Conservation (phyloP, 805 yeast species). For the Teunomyces lycoperdinae region DNA sequence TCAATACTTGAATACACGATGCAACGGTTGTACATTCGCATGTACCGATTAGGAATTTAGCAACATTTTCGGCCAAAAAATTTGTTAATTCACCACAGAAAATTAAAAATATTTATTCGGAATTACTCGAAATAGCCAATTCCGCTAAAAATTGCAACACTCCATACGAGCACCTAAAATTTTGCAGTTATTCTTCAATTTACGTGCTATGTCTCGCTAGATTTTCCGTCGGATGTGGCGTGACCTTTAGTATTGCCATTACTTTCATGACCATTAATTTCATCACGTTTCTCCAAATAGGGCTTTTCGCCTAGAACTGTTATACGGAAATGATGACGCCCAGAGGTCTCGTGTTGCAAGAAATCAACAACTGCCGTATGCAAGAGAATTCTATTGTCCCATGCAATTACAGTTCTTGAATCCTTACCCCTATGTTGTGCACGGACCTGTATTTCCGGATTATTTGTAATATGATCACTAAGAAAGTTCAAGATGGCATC, state of each 20-base stretch:
- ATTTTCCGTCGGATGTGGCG: not conserved
- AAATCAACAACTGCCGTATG: constrained; percentile 23
- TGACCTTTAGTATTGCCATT: not conserved
- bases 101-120: too few relatives aligned
- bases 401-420: constrained; percentile 20
- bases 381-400: constrained; percentile 24
- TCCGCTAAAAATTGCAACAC: too few relatives aligned
- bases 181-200: too few relatives aligned
- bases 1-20: too few relatives aligned
- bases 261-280: not conserved
- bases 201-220: not conserved
- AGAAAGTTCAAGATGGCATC: constrained; percentile 20
- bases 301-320: constrained; percentile 27
- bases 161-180: too few relatives aligned
- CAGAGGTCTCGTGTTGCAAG: constrained; percentile 19
- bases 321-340: constrained; percentile 25
- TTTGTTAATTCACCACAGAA: too few relatives aligned
- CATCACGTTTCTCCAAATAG: constrained; percentile 11
- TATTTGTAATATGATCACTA: constrained; percentile 18
- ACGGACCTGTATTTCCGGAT: constrained; percentile 25
- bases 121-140: too few relatives aligned
- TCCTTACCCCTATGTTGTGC: constrained; percentile 23
- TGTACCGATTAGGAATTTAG: too few relatives aligned
- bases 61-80: too few relatives aligned
- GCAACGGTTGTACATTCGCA: too few relatives aligned